Conservation (phyloP, 352 stramenopile species). For the Phytophthora cryptogea region DNA sequence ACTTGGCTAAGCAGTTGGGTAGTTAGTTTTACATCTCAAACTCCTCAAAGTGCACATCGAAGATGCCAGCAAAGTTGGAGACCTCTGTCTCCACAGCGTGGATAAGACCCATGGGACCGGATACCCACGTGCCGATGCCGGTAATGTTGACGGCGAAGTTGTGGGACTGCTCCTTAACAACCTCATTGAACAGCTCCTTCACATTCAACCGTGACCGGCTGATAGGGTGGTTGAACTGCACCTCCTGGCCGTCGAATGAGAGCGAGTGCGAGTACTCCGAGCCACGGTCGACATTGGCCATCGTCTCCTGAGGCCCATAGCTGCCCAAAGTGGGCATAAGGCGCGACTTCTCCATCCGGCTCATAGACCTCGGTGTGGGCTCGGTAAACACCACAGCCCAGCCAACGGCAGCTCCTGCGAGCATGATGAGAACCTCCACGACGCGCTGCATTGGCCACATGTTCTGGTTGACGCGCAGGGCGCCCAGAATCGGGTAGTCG, state of each 20-base stretch:
- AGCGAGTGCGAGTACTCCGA: slow-evolving; percentile 79
- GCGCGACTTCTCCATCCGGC: slow-evolving; percentile 74
- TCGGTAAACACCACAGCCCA: slow-evolving; percentile 72
- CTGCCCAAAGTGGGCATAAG: slow-evolving; percentile 52
- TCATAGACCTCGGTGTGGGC: slow-evolving; percentile 74
- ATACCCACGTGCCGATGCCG: slow-evolving; percentile 83
- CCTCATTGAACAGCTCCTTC: slow-evolving; percentile 74
- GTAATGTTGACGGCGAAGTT: slow-evolving; percentile 85
- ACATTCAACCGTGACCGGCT: slow-evolving; percentile 73
- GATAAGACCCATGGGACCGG: slow-evolving; percentile 81
- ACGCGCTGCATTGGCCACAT: slow-evolving; percentile 86
- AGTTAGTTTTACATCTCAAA: slow-evolving; percentile 84
- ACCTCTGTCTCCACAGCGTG: slow-evolving; percentile 76
- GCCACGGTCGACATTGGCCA: slow-evolving; percentile 44
- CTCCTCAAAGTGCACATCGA: slow-evolving; percentile 89
- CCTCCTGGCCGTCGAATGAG: slow-evolving; percentile 77
- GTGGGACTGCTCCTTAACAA: slow-evolving; percentile 86
- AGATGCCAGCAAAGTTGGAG: slow-evolving; percentile 81
- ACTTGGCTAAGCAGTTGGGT: slow-evolving; percentile 24
- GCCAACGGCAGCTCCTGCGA: slow-evolving; percentile 55
- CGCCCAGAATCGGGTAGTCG: slow-evolving; percentile 72
- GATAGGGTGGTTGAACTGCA: slow-evolving; percentile 78
- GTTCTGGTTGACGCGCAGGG: slow-evolving; percentile 64
- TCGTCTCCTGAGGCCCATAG: slow-evolving; percentile 28
- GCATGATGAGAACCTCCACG: slow-evolving; percentile 76